Evolutionary conservation across 2,329 filamentous ascomycete genomes (phyloP).

Genomic region (Apiospora rasikravindrae): DNA sequence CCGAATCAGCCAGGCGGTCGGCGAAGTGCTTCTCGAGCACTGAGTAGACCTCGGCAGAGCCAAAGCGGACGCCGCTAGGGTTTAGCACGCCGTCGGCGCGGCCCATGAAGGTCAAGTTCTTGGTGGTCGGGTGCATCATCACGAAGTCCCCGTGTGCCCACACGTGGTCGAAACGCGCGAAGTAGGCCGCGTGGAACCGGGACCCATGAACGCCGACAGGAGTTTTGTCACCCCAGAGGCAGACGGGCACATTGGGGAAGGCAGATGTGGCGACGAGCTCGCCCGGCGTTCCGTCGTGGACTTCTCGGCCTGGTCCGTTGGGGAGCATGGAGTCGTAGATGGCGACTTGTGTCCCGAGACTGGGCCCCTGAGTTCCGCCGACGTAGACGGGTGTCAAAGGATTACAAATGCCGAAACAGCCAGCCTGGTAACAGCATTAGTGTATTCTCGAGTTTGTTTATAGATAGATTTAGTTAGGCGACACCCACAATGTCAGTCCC

Average conservation of each 20-base stretch:
- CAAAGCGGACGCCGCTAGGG: constrained; percentile 79
- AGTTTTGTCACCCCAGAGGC: constrained; percentile 63
- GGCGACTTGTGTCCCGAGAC: constrained; percentile 55
- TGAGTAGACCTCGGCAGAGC: constrained; percentile 79
- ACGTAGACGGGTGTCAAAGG: constrained; percentile 70
- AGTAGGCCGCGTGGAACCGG: constrained; percentile 66
- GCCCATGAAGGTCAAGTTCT: constrained; percentile 69
- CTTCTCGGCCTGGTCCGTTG: constrained; percentile 46
- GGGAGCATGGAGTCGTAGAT: constrained; percentile 69
- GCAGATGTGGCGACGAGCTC: constrained; percentile 74
- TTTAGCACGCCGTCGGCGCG: constrained; percentile 82
- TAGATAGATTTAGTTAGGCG: neutral
- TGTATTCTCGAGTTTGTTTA: neutral
- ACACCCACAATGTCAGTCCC: constrained; percentile 74
- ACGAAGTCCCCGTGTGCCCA: constrained; percentile 89
- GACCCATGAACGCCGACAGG: constrained; percentile 50
- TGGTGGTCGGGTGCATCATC: constrained; percentile 69
- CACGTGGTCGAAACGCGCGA: constrained; percentile 66
- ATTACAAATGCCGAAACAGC: constrained; percentile 69
- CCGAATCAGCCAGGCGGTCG: constrained; percentile 68
- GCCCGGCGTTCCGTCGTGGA: constrained; percentile 67
- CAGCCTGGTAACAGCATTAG: constrained; percentile 46
- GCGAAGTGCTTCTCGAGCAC: constrained; percentile 72
- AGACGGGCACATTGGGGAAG: constrained; percentile 78
- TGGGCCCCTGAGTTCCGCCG: constrained; percentile 57